These are phyloP conservation scores for Phoenix roebelenii DNA, from an alignment of 176 grass and related monocot species.

Conservation along the genomic window DNA sequence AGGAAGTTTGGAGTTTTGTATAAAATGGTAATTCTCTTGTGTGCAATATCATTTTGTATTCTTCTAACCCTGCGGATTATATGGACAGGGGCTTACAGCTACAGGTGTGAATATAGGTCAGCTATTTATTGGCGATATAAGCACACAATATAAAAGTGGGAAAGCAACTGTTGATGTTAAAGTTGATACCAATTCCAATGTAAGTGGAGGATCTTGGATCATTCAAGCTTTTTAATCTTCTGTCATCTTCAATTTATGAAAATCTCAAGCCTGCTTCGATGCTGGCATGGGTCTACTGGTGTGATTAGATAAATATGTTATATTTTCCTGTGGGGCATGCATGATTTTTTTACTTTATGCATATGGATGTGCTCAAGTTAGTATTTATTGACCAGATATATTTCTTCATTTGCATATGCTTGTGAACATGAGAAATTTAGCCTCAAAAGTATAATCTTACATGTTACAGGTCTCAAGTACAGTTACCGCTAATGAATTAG, in stretches of 20 bases:
- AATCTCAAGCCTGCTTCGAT: no score
- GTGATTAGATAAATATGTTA: no score
- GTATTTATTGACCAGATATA: no score
- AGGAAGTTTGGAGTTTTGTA: neutral
- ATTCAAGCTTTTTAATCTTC: no score
- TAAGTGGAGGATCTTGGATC: conserved; percentile 11
- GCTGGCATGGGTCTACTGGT: no score
- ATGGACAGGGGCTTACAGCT: conserved; percentile 47
- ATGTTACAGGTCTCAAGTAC: conserved; percentile 57
- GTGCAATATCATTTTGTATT: neutral
- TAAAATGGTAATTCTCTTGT: conserved; percentile 1
- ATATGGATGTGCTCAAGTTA: no score
- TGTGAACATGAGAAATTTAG: no score
- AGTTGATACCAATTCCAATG: conserved; percentile 70
- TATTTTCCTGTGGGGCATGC: no score
- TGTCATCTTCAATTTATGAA: no score
- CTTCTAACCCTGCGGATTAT: neutral
- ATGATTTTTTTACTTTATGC: neutral
- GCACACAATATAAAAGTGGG: conserved; percentile 49
- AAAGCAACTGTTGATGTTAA: conserved; percentile 65
- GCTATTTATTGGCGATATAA: conserved; percentile 70
- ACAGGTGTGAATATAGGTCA: conserved; percentile 61
- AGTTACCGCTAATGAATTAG: conserved; percentile 59
- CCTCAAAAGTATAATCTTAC: conserved; percentile 6
- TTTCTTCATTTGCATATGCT: no score